phyloP scores from a whole-genome alignment of 2,329 filamentous ascomycete genomes.

The Ophiostoma sp. region DNA sequence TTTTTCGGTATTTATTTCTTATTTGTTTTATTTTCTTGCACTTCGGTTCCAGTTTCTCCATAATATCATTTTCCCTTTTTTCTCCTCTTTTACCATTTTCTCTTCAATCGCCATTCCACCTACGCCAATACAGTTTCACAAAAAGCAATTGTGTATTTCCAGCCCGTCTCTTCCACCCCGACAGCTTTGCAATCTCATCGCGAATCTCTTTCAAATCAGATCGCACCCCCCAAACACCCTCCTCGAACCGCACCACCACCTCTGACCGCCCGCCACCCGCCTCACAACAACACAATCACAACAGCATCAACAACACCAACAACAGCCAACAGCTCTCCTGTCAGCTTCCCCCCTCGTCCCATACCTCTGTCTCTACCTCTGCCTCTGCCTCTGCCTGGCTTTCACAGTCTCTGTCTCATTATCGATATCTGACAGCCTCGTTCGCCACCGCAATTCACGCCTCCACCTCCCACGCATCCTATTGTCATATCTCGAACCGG shows the following conservation, averaged over 20 bases:
- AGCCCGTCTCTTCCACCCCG: not conserved
- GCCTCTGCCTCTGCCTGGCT: not conserved
- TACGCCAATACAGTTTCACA: not conserved
- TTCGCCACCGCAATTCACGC: not conserved
- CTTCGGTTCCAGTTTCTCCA: constrained; percentile 13
- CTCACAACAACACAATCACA: not conserved
- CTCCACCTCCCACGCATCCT: not conserved
- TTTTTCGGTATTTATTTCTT: not conserved
- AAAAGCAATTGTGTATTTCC: constrained; percentile 9
- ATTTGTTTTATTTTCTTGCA: not conserved
- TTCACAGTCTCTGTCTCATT: not conserved
- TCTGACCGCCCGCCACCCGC: constrained; percentile 7
- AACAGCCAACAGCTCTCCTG: not conserved
- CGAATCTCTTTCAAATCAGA: not conserved
- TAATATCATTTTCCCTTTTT: constrained; percentile 15
- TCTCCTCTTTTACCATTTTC: constrained; percentile 17
- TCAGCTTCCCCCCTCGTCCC: not conserved
- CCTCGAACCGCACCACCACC: not conserved
- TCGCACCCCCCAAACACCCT: not conserved
- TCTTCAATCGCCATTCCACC: constrained; percentile 15
- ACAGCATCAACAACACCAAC: not conserved
- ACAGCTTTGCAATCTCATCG: not conserved
- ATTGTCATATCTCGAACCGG: not conserved
- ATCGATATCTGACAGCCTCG: not conserved
- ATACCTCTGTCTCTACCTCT: not conserved